phyloP scores from a whole-genome alignment of 441 rosid genomes.

The Brassica hybrid region DNA sequence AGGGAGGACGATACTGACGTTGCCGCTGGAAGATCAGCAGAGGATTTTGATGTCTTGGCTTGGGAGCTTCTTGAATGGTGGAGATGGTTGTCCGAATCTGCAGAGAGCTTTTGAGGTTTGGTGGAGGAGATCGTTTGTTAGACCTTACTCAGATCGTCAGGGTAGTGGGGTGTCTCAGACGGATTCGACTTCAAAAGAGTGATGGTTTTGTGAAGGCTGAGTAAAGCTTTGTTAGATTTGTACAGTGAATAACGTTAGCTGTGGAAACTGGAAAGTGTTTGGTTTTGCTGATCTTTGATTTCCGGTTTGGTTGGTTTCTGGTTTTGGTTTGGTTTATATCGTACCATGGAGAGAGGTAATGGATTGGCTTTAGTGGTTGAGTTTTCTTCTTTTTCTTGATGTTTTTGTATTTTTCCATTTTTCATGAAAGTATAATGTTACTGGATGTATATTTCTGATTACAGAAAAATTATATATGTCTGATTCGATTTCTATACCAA shows the following conservation, averaged over 20 bases:
- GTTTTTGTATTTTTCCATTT: neutral
- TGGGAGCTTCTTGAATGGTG: conserved; percentile 77
- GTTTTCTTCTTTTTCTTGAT: neutral
- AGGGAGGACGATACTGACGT: conserved; percentile 85
- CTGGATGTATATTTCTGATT: neutral
- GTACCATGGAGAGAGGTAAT: neutral
- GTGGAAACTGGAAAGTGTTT: conserved; percentile 21
- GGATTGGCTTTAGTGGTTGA: neutral
- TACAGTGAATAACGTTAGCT: conserved; percentile 32
- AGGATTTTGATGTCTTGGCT: conserved; percentile 79
- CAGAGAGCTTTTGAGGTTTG: conserved; percentile 95
- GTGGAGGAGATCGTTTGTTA: conserved; percentile 94
- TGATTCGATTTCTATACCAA: no score
- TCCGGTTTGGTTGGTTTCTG: conserved; percentile 1
- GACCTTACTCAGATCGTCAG: conserved; percentile 68
- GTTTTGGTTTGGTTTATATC: neutral
- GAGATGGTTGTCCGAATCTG: conserved; percentile 96
- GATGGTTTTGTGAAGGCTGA: conserved; percentile 7
- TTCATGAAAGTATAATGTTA: neutral
- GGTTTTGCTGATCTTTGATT: conserved; percentile 28
- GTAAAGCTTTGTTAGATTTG: conserved; percentile 33
- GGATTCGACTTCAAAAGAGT: conserved; percentile 37
- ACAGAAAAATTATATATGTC: no score
- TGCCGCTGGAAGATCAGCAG: conserved; percentile 88
- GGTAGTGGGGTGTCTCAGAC: conserved; percentile 37